Conservation (phyloP, 2,329 filamentous ascomycete genomes). For the Phoma sp. region DNA sequence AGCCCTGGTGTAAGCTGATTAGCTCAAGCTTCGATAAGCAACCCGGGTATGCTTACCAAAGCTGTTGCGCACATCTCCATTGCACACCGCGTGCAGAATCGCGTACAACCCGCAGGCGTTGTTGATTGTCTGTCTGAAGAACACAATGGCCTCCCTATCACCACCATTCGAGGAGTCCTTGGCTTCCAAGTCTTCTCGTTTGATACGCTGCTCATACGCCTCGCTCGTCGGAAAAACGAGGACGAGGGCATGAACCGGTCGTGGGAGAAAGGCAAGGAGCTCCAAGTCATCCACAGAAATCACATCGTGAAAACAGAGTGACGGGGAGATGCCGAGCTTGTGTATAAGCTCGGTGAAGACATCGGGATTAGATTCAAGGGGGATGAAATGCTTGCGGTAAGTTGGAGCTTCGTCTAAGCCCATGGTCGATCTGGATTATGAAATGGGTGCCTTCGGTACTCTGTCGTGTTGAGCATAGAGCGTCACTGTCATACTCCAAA, state of each 20-base stretch:
- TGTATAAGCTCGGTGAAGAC: slow-evolving; percentile 85
- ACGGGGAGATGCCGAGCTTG: slow-evolving; percentile 76
- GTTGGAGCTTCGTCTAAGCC: no score
- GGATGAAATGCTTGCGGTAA: slow-evolving; percentile 39
- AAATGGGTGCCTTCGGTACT: no score
- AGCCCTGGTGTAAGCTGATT: slow-evolving; percentile 12
- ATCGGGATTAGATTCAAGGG: slow-evolving; percentile 76
- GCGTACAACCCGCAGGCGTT: slow-evolving; percentile 95
- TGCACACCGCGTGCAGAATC: slow-evolving; percentile 80
- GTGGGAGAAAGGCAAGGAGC: slow-evolving; percentile 81
- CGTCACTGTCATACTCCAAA: no score
- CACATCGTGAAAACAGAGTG: slow-evolving; percentile 83
- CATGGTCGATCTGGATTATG: no score
- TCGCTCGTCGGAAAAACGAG: slow-evolving; percentile 85
- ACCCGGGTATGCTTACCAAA: slow-evolving; percentile 56
- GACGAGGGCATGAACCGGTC: slow-evolving; percentile 84
- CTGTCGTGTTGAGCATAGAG: no score
- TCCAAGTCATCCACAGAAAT: slow-evolving; percentile 84
- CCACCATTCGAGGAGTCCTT: slow-evolving; percentile 72
- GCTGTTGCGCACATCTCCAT: slow-evolving; percentile 72
- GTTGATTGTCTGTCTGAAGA: slow-evolving; percentile 93
- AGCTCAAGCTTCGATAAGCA: not conserved
- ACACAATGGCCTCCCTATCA: slow-evolving; percentile 68
- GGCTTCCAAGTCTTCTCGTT: slow-evolving; percentile 72
- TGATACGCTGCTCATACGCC: slow-evolving; percentile 76